Evolutionary conservation across 1,284 basidiomycete genomes (phyloP).

Genomic region (Tremellales sp.): DNA sequence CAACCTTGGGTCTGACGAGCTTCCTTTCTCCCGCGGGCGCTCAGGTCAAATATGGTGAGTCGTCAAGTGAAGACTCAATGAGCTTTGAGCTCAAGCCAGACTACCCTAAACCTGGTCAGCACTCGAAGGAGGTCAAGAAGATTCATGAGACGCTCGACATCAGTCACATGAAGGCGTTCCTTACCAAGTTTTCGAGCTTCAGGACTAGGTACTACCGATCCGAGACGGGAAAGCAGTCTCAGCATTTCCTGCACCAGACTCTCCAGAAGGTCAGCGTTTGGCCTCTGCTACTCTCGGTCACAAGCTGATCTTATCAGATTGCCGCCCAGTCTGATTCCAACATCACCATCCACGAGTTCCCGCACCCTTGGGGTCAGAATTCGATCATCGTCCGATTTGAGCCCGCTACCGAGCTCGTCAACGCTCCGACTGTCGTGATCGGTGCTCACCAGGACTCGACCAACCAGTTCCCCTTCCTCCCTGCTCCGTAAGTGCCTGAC

Average conservation of each 20-base stretch:
- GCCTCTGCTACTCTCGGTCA: slow-evolving; percentile 1
- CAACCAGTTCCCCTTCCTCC: slow-evolving; percentile 80
- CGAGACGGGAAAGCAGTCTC: slow-evolving; percentile 67
- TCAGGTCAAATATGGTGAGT: slow-evolving; percentile 39
- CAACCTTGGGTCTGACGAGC: slow-evolving; percentile 48
- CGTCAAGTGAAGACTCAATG: too few relatives aligned
- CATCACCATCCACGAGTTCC: slow-evolving; percentile 73
- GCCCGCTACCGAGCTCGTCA: slow-evolving; percentile 26
- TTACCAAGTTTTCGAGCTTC: slow-evolving; percentile 59
- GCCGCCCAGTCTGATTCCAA: slow-evolving; percentile 57
- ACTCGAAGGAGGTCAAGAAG: slow-evolving; percentile 34
- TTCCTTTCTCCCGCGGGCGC: slow-evolving; percentile 38
- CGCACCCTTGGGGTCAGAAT: slow-evolving; percentile 89
- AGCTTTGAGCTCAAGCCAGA: slow-evolving; percentile 11
- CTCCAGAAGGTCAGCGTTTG: slow-evolving; percentile 59
- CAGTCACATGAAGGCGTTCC: slow-evolving; percentile 55
- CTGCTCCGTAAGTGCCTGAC: slow-evolving; percentile 66
- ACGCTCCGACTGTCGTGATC: slow-evolving; percentile 55
- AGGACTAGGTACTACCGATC: slow-evolving; percentile 51
- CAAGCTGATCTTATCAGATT: slow-evolving; percentile 53
- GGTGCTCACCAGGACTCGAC: slow-evolving; percentile 91
- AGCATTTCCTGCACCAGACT: slow-evolving; percentile 74
- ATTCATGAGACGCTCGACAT: slow-evolving; percentile 35
- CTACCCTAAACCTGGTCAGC: slow-evolving; percentile 42
- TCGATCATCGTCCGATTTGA: slow-evolving; percentile 66